These are phyloP conservation scores for Meyerozyma athensensis DNA, from an alignment of 1,139 yeast species.

Conservation along the genomic window DNA sequence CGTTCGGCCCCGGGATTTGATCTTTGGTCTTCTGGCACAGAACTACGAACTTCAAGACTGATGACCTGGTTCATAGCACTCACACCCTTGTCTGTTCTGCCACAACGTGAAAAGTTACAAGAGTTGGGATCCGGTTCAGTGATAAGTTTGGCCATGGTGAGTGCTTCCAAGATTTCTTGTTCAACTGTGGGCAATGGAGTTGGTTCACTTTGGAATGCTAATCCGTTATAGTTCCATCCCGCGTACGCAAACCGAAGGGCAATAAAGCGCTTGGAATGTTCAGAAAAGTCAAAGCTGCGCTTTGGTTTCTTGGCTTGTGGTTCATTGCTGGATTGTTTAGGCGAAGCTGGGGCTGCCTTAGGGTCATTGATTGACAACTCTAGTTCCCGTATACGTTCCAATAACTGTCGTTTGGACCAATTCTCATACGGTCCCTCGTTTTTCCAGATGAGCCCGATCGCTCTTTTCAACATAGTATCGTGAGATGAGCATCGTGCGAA, in stretches of 20 bases:
- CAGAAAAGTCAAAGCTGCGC: conserved; percentile 59
- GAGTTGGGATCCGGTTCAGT: conserved; percentile 56
- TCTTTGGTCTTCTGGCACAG: conserved; percentile 54
- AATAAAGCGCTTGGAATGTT: conserved; percentile 61
- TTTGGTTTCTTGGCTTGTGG: conserved; percentile 28
- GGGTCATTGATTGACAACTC: conserved; percentile 25
- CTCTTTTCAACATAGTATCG: conserved; percentile 21
- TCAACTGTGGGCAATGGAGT: conserved; percentile 89
- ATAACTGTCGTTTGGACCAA: conserved; percentile 53
- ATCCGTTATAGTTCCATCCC: conserved; percentile 93
- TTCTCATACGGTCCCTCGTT: conserved; percentile 26
- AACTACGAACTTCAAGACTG: conserved; percentile 71
- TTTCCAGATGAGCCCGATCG: conserved; percentile 14
- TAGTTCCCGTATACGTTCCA: conserved; percentile 42
- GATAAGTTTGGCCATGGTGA: conserved; percentile 63
- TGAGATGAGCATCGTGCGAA: conserved; percentile 2
- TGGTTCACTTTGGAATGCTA: conserved; percentile 72
- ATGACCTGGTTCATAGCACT: conserved; percentile 96
- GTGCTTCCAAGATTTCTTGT: conserved; percentile 64
- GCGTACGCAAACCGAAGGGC: conserved; percentile 82
- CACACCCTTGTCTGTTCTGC: conserved; percentile 94
- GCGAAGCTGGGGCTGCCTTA: conserved; percentile 5
- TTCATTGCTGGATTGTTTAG: conserved; percentile 5
- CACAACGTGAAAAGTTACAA: conserved; percentile 82
- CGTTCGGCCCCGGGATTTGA: conserved; percentile 49